phyloP scores from a whole-genome alignment of 192 early-diverging fungal species.

The Blastocladiella britannica region DNA sequence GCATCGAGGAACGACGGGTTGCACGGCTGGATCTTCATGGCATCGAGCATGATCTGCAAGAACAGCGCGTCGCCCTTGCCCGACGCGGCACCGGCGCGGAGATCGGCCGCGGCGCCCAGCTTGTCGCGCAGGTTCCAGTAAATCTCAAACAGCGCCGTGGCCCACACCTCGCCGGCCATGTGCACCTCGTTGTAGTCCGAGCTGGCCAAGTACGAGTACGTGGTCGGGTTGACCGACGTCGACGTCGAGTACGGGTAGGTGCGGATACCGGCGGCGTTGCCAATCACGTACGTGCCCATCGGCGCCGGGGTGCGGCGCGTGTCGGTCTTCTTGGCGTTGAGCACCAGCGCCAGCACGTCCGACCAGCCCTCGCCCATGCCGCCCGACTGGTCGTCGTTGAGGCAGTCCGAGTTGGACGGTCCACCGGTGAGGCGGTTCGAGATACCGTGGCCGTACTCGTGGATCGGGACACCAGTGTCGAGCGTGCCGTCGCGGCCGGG shows the following conservation, averaged over 20 bases:
- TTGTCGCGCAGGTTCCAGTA: constrained; percentile 49
- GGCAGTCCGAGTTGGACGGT: constrained; percentile 68
- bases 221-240: constrained; percentile 50
- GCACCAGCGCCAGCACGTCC: constrained; percentile 64
- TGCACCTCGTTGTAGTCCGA: constrained; percentile 21
- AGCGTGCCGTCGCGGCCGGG: constrained; percentile 67
- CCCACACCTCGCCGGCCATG: constrained; percentile 73
- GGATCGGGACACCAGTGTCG: constrained; percentile 76
- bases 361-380: constrained; percentile 96
- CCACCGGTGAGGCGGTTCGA: constrained; percentile 85
- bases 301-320: constrained; percentile 33
- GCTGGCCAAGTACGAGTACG: constrained; percentile 45
- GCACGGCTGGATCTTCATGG: constrained; percentile 21
- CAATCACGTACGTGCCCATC: constrained; percentile 67
- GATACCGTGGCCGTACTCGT: constrained; percentile 89
- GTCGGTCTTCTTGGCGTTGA: constrained; percentile 17
- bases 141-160: constrained; percentile 71
- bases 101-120: constrained; percentile 24
- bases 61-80: constrained; percentile 24
- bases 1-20: constrained; percentile 17
- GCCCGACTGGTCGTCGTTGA: constrained; percentile 67
- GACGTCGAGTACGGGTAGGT: constrained; percentile 51
- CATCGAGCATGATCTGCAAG: constrained; percentile 17
- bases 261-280: constrained; percentile 10
- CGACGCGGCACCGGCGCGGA: constrained; percentile 1